These are phyloP conservation scores for Ogataea pilisensis DNA, from an alignment of 805 yeast species.

Conservation along the genomic window DNA sequence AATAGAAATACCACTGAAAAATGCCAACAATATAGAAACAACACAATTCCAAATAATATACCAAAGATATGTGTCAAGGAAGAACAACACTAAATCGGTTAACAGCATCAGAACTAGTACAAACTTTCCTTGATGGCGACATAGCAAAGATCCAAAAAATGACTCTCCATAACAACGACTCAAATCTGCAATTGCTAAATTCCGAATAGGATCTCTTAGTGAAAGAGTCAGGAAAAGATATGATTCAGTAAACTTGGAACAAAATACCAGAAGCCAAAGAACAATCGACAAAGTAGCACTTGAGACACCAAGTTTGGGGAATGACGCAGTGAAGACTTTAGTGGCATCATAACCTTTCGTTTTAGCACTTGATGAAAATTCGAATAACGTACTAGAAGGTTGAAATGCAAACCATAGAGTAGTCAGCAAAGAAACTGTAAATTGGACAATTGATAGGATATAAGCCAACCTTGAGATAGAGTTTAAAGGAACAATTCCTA, in stretches of 20 bases:
- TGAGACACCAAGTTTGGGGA: conserved; percentile 36
- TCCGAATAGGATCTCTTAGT: conserved; percentile 47
- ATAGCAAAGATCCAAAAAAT: conserved; percentile 37
- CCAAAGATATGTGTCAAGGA: conserved; percentile 55
- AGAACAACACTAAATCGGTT: conserved; percentile 47
- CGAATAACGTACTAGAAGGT: conserved; percentile 34
- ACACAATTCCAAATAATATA: conserved; percentile 53
- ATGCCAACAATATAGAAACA: conserved; percentile 45
- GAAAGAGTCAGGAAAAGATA: conserved; percentile 52
- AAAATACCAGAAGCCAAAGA: conserved; percentile 45
- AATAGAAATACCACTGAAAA: conserved; percentile 84
- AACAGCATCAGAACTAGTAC: conserved; percentile 37
- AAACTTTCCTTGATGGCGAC: conserved; percentile 39
- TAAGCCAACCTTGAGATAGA: conserved; percentile 34
- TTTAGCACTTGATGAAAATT: conserved; percentile 17
- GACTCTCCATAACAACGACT: conserved; percentile 42
- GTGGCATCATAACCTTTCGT: conserved; percentile 31
- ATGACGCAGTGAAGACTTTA: conserved; percentile 40
- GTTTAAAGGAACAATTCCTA: conserved; percentile 35
- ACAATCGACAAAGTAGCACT: conserved; percentile 39
- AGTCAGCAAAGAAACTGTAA: conserved; percentile 38
- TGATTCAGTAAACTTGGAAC: conserved; percentile 49
- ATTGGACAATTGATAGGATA: conserved; percentile 38
- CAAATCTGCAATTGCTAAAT: conserved; percentile 40
- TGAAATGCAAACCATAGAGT: conserved; percentile 40